A percentile compares a stretch with the other conserved stretches of the same genome.
These are phyloP conservation scores for Mycena olivaceomarginata DNA, from an alignment of 768 basidiomycete species.

Conservation along the genomic window DNA sequence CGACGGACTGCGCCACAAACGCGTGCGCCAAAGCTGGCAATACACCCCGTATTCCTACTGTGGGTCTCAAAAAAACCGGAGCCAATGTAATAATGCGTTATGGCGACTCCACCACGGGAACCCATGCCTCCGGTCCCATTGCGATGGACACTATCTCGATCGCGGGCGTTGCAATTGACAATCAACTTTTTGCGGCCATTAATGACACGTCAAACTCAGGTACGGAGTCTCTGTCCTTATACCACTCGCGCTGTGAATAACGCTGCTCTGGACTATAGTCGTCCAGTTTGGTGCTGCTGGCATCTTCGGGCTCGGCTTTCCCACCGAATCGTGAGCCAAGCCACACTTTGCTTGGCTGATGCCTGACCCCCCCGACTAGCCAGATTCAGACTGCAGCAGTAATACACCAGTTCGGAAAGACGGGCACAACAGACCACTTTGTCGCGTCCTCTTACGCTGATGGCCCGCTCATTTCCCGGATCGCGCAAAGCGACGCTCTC, in stretches of 20 bases:
- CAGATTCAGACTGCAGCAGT: slow-evolving; percentile 60
- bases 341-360: background rate
- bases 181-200: slow-evolving; percentile 76
- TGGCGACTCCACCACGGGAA: slow-evolving; percentile 82
- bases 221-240: background rate
- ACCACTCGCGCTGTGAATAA: background rate
- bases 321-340: slow-evolving; percentile 72
- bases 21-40: slow-evolving; percentile 59
- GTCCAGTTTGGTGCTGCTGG: slow-evolving; percentile 73
- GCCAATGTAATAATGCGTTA: slow-evolving; percentile 67
- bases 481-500: slow-evolving; percentile 64
- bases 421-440: slow-evolving; percentile 58
- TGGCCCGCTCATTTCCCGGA: slow-evolving; percentile 69
- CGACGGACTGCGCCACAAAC: slow-evolving; percentile 65
- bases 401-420: slow-evolving; percentile 45
- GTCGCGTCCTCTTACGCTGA: slow-evolving; percentile 57
- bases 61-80: slow-evolving; percentile 60
- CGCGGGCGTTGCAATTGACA: slow-evolving; percentile 68
- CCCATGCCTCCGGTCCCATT: slow-evolving; percentile 74
- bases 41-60: slow-evolving; percentile 64
- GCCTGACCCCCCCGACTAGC: slow-evolving; percentile 50
- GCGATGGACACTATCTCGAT: slow-evolving; percentile 72
- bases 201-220: slow-evolving; percentile 71
- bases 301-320: slow-evolving; percentile 83
- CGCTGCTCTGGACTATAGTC: slow-evolving; percentile 51